Evolutionary conservation across 2,329 filamentous ascomycete species (phyloP).

Genomic region (Stemphylium beticola): DNA sequence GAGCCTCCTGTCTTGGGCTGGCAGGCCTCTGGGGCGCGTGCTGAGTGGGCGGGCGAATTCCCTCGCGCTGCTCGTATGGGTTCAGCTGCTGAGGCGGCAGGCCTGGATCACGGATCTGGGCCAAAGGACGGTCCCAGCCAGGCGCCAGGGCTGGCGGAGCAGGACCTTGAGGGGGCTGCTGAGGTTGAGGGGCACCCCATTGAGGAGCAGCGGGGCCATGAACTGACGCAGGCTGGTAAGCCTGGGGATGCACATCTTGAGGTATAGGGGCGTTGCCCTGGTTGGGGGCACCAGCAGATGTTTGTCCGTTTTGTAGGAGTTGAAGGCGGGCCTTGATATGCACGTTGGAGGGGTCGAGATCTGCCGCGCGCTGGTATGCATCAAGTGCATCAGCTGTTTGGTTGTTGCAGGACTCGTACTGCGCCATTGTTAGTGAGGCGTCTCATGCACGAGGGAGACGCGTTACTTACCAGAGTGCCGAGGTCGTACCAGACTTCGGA

Average conservation of each 20-base stretch:
- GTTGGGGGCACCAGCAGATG: conserved; percentile 70
- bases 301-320: conserved; percentile 81
- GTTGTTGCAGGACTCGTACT: conserved; percentile 99
- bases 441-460: not conserved
- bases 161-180: conserved; percentile 68
- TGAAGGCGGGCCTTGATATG: conserved; percentile 96
- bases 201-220: conserved; percentile 85
- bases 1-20: conserved; percentile 76
- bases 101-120: conserved; percentile 72
- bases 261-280: conserved; percentile 83
- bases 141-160: conserved; percentile 62
- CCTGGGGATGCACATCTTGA: conserved; percentile 93
- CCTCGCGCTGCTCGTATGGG: conserved; percentile 80
- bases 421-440: conserved; percentile 25
- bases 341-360: conserved; percentile 89
- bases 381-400: conserved; percentile 96
- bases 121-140: conserved; percentile 69
- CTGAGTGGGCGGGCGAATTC: conserved; percentile 70
- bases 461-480: conserved; percentile 80
- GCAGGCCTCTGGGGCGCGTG: conserved; percentile 71
- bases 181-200: conserved; percentile 80
- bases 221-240: conserved; percentile 83
- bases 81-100: conserved; percentile 75
- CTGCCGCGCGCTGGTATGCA: conserved; percentile 91
- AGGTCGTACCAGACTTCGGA: conserved; percentile 99